These are phyloP conservation scores for Craterostigma plantagineum DNA, from an alignment of 257 asterid genomes.

Conservation along the genomic window DNA sequence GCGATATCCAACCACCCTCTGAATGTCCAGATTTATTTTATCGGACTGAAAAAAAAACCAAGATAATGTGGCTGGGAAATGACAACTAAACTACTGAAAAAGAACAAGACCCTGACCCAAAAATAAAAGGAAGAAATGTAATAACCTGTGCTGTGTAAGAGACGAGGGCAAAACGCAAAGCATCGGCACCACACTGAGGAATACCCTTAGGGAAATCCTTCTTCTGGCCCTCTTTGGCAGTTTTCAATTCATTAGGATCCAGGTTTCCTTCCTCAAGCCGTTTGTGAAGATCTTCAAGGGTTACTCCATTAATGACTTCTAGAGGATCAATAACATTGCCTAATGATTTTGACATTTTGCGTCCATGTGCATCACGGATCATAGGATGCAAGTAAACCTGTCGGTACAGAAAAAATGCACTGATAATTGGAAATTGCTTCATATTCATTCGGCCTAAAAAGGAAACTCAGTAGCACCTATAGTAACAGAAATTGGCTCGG, in stretches of 20 bases:
- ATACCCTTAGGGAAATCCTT: conserved; percentile 87
- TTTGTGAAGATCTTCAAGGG: conserved; percentile 61
- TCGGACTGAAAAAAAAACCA: conserved; percentile 56
- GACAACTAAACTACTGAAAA: not conserved
- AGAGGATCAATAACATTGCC: conserved; percentile 92
- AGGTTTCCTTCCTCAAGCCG: conserved; percentile 86
- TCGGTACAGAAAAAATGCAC: not conserved
- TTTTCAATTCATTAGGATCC: conserved; percentile 64
- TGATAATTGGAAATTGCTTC: conserved; percentile 1
- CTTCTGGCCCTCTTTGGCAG: conserved; percentile 80
- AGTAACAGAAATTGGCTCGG: not conserved
- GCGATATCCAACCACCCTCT: conserved; percentile 90
- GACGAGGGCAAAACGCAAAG: conserved; percentile 89
- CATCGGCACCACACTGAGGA: conserved; percentile 92
- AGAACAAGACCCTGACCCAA: no score
- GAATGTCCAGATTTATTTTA: conserved; percentile 78
- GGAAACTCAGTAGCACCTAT: not conserved
- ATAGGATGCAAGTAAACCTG: conserved; percentile 94
- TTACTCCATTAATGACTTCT: conserved; percentile 71
- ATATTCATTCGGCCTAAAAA: not conserved
- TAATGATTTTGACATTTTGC: conserved; percentile 92
- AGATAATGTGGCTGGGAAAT: conserved; percentile 3
- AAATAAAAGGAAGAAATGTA: no score
- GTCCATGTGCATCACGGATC: conserved; percentile 97
- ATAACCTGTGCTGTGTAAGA: conserved; percentile 89